A percentile compares a stretch with the other conserved stretches of the same genome.
Evolutionary conservation across 352 stramenopile species (phyloP).

Genomic region (Pythium oligandrum): DNA sequence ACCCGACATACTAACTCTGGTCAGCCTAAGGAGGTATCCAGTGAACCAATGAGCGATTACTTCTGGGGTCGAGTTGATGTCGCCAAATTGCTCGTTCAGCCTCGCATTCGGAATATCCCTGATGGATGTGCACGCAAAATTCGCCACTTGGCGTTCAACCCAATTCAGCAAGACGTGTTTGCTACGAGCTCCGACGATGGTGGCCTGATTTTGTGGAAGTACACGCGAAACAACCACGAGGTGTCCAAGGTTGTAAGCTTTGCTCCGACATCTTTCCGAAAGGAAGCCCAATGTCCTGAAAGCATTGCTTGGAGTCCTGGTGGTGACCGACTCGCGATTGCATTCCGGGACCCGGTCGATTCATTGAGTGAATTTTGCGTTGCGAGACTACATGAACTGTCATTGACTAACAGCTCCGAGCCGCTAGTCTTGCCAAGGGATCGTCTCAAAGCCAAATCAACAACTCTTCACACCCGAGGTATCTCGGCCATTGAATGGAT

Average conservation of each 20-base stretch:
- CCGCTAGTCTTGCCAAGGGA: constrained; percentile 45
- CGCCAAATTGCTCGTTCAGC: constrained; percentile 65
- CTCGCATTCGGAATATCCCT: constrained; percentile 49
- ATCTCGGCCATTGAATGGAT: constrained; percentile 74
- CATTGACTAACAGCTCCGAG: constrained; percentile 35
- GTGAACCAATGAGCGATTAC: constrained; percentile 35
- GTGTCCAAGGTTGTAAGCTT: constrained; percentile 62
- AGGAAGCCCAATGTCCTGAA: constrained; percentile 60
- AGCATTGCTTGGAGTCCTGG: constrained; percentile 74
- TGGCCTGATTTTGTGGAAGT: constrained; percentile 76
- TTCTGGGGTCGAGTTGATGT: constrained; percentile 70
- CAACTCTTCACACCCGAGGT: constrained; percentile 50
- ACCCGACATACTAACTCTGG: background rate
- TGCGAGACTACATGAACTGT: constrained; percentile 60
- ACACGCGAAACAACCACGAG: constrained; percentile 51
- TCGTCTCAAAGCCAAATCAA: constrained; percentile 56
- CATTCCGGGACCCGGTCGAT: constrained; percentile 64
- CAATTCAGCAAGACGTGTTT: constrained; percentile 65
- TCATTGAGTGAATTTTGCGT: constrained; percentile 73
- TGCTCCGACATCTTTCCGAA: constrained; percentile 50
- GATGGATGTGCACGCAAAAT: constrained; percentile 68
- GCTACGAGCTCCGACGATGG: constrained; percentile 76
- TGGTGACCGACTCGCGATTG: constrained; percentile 69
- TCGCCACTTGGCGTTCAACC: constrained; percentile 73
- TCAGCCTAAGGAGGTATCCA: too few species aligned